Conservation (phyloP, 2,329 filamentous ascomycete genomes). For the Epichloe sibirici region DNA sequence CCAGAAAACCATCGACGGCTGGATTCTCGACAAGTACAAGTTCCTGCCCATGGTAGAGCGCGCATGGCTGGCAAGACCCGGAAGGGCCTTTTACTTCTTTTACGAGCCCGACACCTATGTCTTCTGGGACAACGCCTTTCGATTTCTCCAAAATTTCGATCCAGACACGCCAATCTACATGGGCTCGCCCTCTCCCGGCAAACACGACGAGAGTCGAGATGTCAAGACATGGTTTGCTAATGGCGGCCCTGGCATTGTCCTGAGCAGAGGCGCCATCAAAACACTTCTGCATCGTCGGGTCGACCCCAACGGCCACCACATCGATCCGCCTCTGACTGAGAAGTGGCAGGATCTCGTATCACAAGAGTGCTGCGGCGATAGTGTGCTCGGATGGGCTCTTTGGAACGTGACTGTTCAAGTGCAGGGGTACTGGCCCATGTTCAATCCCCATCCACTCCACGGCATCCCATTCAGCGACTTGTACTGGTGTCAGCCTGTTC, state of each 20-base stretch:
- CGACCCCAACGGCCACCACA: slow-evolving; percentile 22
- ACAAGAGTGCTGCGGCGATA: slow-evolving; percentile 39
- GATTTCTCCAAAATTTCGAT: slow-evolving; percentile 32
- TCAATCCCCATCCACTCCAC: slow-evolving; percentile 42
- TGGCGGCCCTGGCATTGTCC: slow-evolving; percentile 45
- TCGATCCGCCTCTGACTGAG: slow-evolving; percentile 29
- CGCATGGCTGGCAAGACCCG: slow-evolving; percentile 32
- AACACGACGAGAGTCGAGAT: slow-evolving; percentile 16
- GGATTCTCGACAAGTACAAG: slow-evolving; percentile 45
- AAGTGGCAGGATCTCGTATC: slow-evolving; percentile 34
- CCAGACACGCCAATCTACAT: slow-evolving; percentile 38
- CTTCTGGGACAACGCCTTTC: slow-evolving; percentile 30
- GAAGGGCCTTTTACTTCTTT: slow-evolving; percentile 43
- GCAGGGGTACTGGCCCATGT: slow-evolving; percentile 36
- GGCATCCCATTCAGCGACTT: slow-evolving; percentile 34
- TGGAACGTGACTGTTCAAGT: slow-evolving; percentile 32
- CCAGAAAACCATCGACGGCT: slow-evolving; percentile 27
- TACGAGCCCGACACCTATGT: slow-evolving; percentile 43
- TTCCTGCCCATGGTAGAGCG: slow-evolving; percentile 42
- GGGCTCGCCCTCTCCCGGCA: slow-evolving; percentile 37
- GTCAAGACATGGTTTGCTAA: slow-evolving; percentile 38
- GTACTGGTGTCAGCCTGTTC: slow-evolving; percentile 43
- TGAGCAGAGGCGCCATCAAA: slow-evolving; percentile 37
- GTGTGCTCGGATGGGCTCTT: slow-evolving; percentile 35
- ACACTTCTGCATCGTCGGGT: slow-evolving; percentile 26